phyloP scores from a whole-genome alignment of 441 rosid genomes.

The Kokia cookei region DNA sequence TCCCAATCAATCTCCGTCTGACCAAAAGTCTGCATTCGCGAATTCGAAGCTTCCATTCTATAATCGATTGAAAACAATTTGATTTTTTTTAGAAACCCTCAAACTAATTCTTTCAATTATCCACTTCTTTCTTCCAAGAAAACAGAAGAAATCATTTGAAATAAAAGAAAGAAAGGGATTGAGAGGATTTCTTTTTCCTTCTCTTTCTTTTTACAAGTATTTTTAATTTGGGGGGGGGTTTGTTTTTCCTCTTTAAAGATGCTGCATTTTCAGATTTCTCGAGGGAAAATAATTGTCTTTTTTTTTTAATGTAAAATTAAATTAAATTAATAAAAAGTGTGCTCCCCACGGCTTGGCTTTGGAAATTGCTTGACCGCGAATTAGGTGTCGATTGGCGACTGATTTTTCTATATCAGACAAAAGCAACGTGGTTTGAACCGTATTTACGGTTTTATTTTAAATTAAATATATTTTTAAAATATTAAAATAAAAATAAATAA shows the following conservation, averaged over 20 bases:
- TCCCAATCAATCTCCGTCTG: constrained; percentile 91
- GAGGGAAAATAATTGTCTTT: constrained; percentile 20
- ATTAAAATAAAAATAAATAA: too few relatives aligned
- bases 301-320: neutral
- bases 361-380: too few relatives aligned
- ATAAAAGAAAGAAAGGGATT: neutral
- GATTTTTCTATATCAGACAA: too few relatives aligned
- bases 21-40: constrained; percentile 50
- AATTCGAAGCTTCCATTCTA: constrained; percentile 44
- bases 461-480: too few relatives aligned
- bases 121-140: neutral
- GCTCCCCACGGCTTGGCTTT: too few relatives aligned
- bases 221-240: neutral
- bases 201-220: too few relatives aligned
- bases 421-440: too few relatives aligned
- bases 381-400: too few relatives aligned
- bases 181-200: neutral
- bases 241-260: neutral
- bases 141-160: neutral
- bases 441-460: too few relatives aligned
- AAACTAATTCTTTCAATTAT: constrained; percentile 10
- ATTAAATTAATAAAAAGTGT: neutral
- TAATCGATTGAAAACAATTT: constrained; percentile 2
- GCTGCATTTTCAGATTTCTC: constrained; percentile 18
- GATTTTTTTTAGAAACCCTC: neutral